Evolutionary conservation across 805 yeast genomes (phyloP), one percentile per base, ranked within the genome.

Genomic region (Wickerhamiella kazuoi): DNA sequence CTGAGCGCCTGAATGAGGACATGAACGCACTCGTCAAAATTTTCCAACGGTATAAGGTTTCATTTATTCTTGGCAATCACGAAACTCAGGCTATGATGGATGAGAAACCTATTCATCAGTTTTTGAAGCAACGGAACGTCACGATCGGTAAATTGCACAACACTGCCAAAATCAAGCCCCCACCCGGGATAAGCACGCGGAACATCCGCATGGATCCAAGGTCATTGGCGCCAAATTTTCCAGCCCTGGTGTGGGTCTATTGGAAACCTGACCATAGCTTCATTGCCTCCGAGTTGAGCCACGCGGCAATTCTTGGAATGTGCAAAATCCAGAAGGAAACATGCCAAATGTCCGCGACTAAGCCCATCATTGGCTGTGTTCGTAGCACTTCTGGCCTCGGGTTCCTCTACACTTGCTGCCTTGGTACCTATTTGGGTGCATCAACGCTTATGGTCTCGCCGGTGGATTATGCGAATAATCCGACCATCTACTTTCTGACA

Each of bases 261-360:
- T 76, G 75, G 65, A 71, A 80, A 0, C 65, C 84, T 0, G 94
- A 83, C 50, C 79, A 79, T 49, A 65, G 71, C 16, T 64, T 79
- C 41, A 65, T 71, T 0, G 81, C 79, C 0, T 63, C 53, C 36
- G 61, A 62, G 16, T 56, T 71, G 44, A 73, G 72, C 19, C 90
- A 80, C 53, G 60, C 66, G 31, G 69, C 72, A 37, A 61, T 90
- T 11, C 58, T 86, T 48, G 77, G 82, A 2, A 69, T 81, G 56
- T 84, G 96, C 57, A 83, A 86, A 50, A 79, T 81, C 17, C 69
- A 83, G 52, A 87, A 90, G 49, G 96, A 87, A 53, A 87, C 97
- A 0, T 81, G 94, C 51, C 87, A 82, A 44, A 65, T 90, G 59
- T 68, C 76, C 13, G 69, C 79, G 30, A 67, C 70, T 26, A 71